Percentiles rank a stretch among this genome's conserved stretches.
These are phyloP conservation scores for Quercus alba DNA, from an alignment of 306 rosid species.

Conservation along the genomic window DNA sequence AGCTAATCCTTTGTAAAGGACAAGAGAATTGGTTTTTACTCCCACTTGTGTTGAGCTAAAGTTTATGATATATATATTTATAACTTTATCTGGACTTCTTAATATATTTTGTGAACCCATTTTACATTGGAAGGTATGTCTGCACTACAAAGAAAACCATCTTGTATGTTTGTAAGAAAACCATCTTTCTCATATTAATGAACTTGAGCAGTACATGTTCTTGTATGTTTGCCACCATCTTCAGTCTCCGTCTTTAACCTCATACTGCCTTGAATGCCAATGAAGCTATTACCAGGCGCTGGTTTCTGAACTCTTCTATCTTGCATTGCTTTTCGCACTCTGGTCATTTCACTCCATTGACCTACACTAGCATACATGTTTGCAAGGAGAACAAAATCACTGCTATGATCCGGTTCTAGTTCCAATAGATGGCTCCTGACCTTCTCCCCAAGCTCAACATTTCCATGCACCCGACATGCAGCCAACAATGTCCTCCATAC, in stretches of 20 bases:
- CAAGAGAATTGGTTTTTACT: neutral
- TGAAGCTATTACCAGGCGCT: conserved; percentile 54
- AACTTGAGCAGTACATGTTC: neutral
- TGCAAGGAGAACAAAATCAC: conserved; percentile 76
- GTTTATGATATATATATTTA: neutral
- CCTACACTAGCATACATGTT: conserved; percentile 64
- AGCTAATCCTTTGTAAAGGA: conserved; percentile 1
- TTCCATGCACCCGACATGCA: conserved; percentile 56
- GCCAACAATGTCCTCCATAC: conserved; percentile 75
- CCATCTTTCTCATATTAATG: neutral
- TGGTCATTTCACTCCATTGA: conserved; percentile 53
- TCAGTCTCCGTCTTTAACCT: neutral
- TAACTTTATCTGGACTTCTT: neutral
- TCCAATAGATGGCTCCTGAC: conserved; percentile 56
- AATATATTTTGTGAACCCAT: neutral
- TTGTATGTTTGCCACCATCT: neutral
- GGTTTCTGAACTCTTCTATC: conserved; percentile 49
- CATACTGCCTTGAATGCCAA: conserved; percentile 21
- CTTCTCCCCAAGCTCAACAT: conserved; percentile 55
- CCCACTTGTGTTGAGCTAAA: neutral
- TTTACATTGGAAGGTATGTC: neutral
- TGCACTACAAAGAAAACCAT: too few species aligned
- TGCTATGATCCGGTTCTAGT: conserved; percentile 62
- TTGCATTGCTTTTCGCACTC: conserved; percentile 47
- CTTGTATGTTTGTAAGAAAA: neutral